Evolutionary conservation across 345 rosid species (phyloP), one percentile per base, ranked within the genome.

Genomic region (Corchorus olitorius): DNA sequence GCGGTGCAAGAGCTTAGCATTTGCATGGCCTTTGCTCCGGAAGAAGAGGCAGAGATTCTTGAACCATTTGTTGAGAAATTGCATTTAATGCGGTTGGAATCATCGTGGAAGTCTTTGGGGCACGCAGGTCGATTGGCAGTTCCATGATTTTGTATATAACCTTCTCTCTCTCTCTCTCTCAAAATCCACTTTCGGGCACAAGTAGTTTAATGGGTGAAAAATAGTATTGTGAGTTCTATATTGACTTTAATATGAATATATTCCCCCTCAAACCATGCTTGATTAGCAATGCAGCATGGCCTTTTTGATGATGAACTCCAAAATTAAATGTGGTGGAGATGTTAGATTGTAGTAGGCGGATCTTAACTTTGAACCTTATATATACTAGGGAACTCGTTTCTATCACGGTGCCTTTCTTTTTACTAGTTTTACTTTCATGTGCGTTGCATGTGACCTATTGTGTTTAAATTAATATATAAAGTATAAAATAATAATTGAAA

Each of bases 1-100:
- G 98, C 98, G 4, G 89, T 92, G 75, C 96, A 87, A 84, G 98
- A 92, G 87, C 91, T 94, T 49, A 94, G 98, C 90, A 94, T 94
- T 65, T 92, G 93, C 81, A 88, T 94, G 90, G 98, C 97, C 1
- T 92, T 90, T 84, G 93, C 93, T 0, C 93, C 95, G 0, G 88
- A 88, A 71, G 98, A 92, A 78, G 98, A 94, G 79, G 88, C 84
- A 37, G 81, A 85, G 54, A 52, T 87, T 74, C 80, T 94, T 39
- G 87, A 88, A 80, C 86, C 88, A 7, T 94, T 94, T 80, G 92
- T 94, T 33, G 94, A 88, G 87, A 94, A 87, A 75, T 84, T 94
- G 85, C 98, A 94, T 79, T 79, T 93, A 53, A 80, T 93, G 86
- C 93, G 94, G 68, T 90, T 87, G 6, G 86, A 88, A 72, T 82